Conservation (phyloP, 345 rosid species). For the Dimocarpus longan region DNA sequence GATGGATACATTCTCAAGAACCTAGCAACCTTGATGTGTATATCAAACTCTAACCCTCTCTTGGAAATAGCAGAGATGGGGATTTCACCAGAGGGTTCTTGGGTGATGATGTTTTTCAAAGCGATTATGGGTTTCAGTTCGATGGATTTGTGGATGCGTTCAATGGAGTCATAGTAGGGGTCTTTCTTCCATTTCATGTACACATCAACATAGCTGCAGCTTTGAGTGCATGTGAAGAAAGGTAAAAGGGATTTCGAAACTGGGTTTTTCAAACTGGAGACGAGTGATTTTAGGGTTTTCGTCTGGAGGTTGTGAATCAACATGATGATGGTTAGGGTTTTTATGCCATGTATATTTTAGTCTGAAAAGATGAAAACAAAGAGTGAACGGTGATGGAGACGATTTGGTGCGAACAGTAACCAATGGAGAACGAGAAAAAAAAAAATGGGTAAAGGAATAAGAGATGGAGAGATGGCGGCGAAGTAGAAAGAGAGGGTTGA, state of each 20-base stretch:
- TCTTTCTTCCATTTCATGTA: constrained; percentile 97
- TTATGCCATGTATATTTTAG: no score
- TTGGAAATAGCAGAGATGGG: constrained; percentile 81
- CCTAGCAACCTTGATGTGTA: constrained; percentile 70
- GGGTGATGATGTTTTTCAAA: constrained; percentile 63
- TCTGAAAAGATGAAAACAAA: no score
- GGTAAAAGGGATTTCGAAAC: constrained; percentile 9
- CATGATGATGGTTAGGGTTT: constrained; percentile 29
- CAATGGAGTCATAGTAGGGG: constrained; percentile 61
- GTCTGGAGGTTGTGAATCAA: constrained; percentile 30
- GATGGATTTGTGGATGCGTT: constrained; percentile 63
- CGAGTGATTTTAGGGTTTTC: constrained; percentile 38
- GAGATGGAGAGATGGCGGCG: no score
- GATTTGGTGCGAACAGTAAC: no score
- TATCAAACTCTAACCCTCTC: constrained; percentile 60
- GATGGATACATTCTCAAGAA: constrained; percentile 74
- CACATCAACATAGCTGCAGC: constrained; percentile 58
- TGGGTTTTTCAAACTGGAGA: constrained; percentile 27
- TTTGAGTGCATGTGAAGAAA: constrained; percentile 33
- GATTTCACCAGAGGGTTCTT: constrained; percentile 54
- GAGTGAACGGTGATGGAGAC: no score
- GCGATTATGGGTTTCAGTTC: constrained; percentile 67
- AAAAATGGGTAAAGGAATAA: no score
- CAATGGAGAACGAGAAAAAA: no score
- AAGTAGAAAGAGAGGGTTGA: no score